Conservation (phyloP, 805 yeast genomes). For the Starmerella riodocensis region DNA sequence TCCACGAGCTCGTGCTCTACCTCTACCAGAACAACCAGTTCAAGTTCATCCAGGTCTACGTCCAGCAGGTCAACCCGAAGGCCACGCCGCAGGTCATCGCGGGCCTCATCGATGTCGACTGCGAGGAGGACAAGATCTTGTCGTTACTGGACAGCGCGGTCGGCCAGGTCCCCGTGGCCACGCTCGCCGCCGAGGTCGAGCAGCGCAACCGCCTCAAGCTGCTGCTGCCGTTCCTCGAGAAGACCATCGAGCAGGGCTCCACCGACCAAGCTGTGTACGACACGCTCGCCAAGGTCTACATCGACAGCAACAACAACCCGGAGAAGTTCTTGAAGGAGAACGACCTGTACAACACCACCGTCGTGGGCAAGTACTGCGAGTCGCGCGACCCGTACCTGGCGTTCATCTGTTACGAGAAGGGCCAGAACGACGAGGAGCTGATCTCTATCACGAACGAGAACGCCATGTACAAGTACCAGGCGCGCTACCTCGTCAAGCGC, state of each 20-base stretch:
- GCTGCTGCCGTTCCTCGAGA: constrained; percentile 83
- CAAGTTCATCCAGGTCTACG: constrained; percentile 94
- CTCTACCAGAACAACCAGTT: constrained; percentile 90
- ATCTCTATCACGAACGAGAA: constrained; percentile 89
- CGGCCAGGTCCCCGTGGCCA: constrained; percentile 87
- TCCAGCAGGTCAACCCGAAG: constrained; percentile 92
- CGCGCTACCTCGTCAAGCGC: constrained; percentile 81
- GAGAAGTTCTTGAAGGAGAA: constrained; percentile 93
- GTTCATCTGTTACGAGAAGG: constrained; percentile 93
- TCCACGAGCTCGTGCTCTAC: constrained; percentile 85
- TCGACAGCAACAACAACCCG: constrained; percentile 94
- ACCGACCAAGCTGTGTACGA: constrained; percentile 86
- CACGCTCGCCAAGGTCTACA: constrained; percentile 92
- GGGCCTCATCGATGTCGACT: constrained; percentile 90
- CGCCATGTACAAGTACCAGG: constrained; percentile 97
- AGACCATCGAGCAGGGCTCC: constrained; percentile 66
- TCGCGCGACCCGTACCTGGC: constrained; percentile 98
- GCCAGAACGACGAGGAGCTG: constrained; percentile 79
- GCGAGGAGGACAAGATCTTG: constrained; percentile 82
- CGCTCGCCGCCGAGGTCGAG: constrained; percentile 86
- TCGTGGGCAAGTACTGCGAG: constrained; percentile 96
- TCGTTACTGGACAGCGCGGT: constrained; percentile 67
- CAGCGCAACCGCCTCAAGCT: constrained; percentile 88
- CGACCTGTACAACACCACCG: constrained; percentile 75
- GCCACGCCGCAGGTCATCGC: constrained; percentile 95